These are phyloP conservation scores for Yarrowia keelungensis DNA, from an alignment of 805 yeast species.

Conservation along the genomic window DNA sequence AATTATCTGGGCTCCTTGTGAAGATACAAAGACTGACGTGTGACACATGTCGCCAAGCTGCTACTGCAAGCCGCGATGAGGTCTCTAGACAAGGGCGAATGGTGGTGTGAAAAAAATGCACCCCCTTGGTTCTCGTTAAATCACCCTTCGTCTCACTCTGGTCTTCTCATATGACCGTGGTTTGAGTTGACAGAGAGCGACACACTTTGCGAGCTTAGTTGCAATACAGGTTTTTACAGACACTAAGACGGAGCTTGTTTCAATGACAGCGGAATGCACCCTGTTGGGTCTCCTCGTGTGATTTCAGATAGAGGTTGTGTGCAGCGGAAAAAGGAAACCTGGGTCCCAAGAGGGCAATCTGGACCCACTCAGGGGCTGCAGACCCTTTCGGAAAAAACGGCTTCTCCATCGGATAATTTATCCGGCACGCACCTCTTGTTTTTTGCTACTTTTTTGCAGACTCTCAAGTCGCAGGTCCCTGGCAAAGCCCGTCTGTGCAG, in stretches of 20 bases:
- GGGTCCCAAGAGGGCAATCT: not conserved
- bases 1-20: no score
- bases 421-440: not conserved
- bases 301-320: not conserved
- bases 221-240: not conserved
- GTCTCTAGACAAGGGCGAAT: no score
- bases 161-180: constrained; percentile 9
- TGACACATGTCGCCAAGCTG: not conserved
- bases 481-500: not conserved
- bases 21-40: constrained; percentile 2
- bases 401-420: not conserved
- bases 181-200: not conserved
- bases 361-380: constrained; percentile 6
- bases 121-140: no score
- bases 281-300: not conserved
- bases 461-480: not conserved
- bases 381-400: not conserved
- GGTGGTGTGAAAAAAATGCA: no score
- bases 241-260: constrained; percentile 9
- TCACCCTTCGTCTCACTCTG: not conserved
- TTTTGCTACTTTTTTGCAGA: no score
- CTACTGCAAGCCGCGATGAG: constrained; percentile 10
- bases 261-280: not conserved
- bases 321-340: not conserved
- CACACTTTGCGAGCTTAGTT: constrained; percentile 6